Conservation (phyloP, 1,284 basidiomycete species). For the Cryptococcus hybrid region DNA sequence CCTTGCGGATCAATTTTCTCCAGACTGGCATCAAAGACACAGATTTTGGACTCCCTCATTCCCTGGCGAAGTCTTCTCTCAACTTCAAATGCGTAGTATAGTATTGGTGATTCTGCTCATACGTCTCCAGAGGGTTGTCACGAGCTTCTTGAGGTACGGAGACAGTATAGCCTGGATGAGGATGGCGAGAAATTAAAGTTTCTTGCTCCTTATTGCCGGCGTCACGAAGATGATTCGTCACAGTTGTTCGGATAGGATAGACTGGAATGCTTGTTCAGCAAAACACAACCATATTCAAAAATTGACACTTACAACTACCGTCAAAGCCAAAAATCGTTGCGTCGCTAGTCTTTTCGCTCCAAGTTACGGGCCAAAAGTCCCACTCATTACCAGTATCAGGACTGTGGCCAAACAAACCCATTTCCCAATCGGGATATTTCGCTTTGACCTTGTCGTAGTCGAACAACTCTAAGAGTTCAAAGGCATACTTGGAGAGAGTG, state of each 20-base stretch:
- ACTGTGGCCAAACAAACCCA: conserved; percentile 49
- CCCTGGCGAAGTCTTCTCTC: conserved; percentile 46
- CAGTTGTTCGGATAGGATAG: conserved; percentile 48
- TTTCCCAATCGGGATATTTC: conserved; percentile 36
- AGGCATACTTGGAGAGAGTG: conserved; percentile 51
- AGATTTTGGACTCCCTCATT: conserved; percentile 46
- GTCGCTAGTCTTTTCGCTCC: conserved; percentile 34
- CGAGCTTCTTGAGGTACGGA: conserved; percentile 24
- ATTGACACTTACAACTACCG: conserved; percentile 34
- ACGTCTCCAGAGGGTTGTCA: conserved; percentile 40
- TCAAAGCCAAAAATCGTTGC: conserved; percentile 48
- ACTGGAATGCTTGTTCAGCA: conserved; percentile 19
- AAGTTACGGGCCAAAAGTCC: conserved; percentile 48
- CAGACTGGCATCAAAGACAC: conserved; percentile 50
- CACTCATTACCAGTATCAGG: conserved; percentile 49
- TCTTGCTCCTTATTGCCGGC: conserved; percentile 1
- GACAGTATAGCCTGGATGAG: conserved; percentile 46
- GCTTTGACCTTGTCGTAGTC: conserved; percentile 32
- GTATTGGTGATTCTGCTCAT: conserved; percentile 31
- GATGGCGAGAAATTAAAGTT: conserved; percentile 31
- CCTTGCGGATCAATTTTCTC: conserved; percentile 50
- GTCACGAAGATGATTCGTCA: conserved; percentile 26
- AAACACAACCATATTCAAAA: background rate
- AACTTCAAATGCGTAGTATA: conserved; percentile 36
- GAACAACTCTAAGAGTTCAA: conserved; percentile 49